phyloP scores from a whole-genome alignment of 805 yeast genomes.

The Sugiyamaella chiloensis region DNA sequence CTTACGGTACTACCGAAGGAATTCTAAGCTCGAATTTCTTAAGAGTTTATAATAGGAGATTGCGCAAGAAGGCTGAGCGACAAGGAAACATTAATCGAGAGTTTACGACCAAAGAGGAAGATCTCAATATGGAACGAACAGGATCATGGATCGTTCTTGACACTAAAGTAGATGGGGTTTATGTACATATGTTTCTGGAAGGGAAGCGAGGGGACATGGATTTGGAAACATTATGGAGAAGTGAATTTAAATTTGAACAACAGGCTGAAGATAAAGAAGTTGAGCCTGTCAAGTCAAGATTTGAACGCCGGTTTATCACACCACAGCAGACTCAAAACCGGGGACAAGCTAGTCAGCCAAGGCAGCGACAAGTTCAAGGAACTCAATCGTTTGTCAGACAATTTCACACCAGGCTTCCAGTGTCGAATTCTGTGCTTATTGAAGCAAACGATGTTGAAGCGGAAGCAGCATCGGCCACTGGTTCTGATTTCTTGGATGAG shows the following conservation, averaged over 20 bases:
- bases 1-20: slow-evolving; percentile 65
- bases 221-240: slow-evolving; percentile 63
- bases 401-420: not conserved
- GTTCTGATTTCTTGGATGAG: slow-evolving; percentile 5
- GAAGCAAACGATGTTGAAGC: not conserved
- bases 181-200: slow-evolving; percentile 68
- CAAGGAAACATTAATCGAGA: slow-evolving; percentile 48
- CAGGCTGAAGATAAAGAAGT: not conserved
- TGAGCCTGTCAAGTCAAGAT: slow-evolving; percentile 1
- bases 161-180: slow-evolving; percentile 57
- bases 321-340: slow-evolving; percentile 7
- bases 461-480: slow-evolving; percentile 1
- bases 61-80: slow-evolving; percentile 50
- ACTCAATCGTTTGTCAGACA: not conserved
- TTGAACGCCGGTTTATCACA: slow-evolving; percentile 9
- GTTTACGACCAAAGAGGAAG: slow-evolving; percentile 40
- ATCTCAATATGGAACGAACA: slow-evolving; percentile 34
- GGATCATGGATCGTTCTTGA: slow-evolving; percentile 86
- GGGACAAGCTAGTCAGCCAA: not conserved
- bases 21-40: slow-evolving; percentile 56
- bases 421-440: not conserved
- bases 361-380: not conserved
- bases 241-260: not conserved
- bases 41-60: slow-evolving; percentile 48
- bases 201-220: slow-evolving; percentile 66